These are phyloP conservation scores for Monosporozyma yasuniensis DNA, from an alignment of 805 yeast species.

Conservation along the genomic window DNA sequence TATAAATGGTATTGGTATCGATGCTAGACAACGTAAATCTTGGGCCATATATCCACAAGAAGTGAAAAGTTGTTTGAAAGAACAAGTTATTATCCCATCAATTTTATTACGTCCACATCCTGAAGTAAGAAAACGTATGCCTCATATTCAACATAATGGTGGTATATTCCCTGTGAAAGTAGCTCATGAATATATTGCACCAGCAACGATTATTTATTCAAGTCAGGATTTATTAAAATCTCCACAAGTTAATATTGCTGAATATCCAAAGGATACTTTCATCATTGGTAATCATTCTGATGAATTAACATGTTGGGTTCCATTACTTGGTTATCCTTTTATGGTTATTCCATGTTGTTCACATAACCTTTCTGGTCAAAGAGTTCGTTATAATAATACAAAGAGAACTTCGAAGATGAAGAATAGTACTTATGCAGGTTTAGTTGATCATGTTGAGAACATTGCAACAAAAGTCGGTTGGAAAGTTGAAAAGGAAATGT, in stretches of 20 bases:
- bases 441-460: slow-evolving; percentile 77
- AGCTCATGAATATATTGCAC: slow-evolving; percentile 37
- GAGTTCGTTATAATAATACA: slow-evolving; percentile 51
- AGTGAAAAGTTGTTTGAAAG: slow-evolving; percentile 50
- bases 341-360: slow-evolving; percentile 95
- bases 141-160: slow-evolving; percentile 52
- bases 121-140: slow-evolving; percentile 42
- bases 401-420: slow-evolving; percentile 14
- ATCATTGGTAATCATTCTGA: slow-evolving; percentile 92
- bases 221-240: slow-evolving; percentile 39
- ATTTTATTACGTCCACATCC: slow-evolving; percentile 65
- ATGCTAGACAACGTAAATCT: slow-evolving; percentile 81
- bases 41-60: slow-evolving; percentile 71
- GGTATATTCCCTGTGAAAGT: slow-evolving; percentile 33
- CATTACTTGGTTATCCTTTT: slow-evolving; percentile 76
- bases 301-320: slow-evolving; percentile 93
- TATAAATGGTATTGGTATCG: slow-evolving; percentile 73
- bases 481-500: slow-evolving; percentile 75
- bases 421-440: slow-evolving; percentile 67
- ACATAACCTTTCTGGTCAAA: slow-evolving; percentile 72
- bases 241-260: slow-evolving; percentile 49
- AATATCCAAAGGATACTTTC: slow-evolving; percentile 64
- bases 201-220: slow-evolving; percentile 33
- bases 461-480: slow-evolving; percentile 67
- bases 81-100: slow-evolving; percentile 78